Conservation (phyloP, 805 yeast genomes). For the Myxozyma melibiosi region DNA sequence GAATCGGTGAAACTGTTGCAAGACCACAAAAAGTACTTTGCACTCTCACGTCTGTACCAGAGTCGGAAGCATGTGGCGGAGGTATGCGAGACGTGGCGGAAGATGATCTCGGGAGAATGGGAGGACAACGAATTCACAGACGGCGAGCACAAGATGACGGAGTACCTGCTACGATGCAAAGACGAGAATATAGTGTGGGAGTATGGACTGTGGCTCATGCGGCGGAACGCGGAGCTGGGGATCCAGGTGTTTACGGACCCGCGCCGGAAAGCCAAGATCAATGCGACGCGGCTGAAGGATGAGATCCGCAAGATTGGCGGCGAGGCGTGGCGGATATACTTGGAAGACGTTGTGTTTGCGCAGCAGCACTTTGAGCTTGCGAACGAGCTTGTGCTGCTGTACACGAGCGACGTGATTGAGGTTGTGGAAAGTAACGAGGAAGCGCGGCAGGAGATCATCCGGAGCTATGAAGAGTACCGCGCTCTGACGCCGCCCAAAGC, state of each 20-base stretch:
- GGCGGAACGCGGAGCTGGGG: constrained; percentile 40
- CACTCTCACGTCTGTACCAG: constrained; percentile 39
- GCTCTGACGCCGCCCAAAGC: constrained; percentile 42
- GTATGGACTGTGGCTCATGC: constrained; percentile 43
- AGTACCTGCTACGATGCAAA: constrained; percentile 34
- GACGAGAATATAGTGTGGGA: constrained; percentile 44
- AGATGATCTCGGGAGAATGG: constrained; percentile 37
- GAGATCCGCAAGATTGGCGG: constrained; percentile 42
- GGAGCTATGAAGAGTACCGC: constrained; percentile 36
- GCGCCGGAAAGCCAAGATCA: constrained; percentile 34
- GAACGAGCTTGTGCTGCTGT: constrained; percentile 42
- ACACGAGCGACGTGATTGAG: constrained; percentile 42
- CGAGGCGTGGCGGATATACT: constrained; percentile 43
- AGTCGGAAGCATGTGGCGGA: constrained; percentile 33
- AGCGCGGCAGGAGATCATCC: constrained; percentile 29
- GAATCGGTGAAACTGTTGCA: constrained; percentile 36
- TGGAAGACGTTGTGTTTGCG: constrained; percentile 41
- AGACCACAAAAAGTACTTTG: constrained; percentile 35
- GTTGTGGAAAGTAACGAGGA: constrained; percentile 28
- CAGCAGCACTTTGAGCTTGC: constrained; percentile 35
- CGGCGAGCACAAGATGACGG: constrained; percentile 38
- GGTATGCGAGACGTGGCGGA: constrained; percentile 38
- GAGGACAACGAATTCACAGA: constrained; percentile 34
- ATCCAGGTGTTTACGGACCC: constrained; percentile 41
- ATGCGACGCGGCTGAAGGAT: constrained; percentile 38